Base-by-base conservation (phyloP, 2,329 filamentous ascomycete species). In the Beauveria brongniartii region DNA sequence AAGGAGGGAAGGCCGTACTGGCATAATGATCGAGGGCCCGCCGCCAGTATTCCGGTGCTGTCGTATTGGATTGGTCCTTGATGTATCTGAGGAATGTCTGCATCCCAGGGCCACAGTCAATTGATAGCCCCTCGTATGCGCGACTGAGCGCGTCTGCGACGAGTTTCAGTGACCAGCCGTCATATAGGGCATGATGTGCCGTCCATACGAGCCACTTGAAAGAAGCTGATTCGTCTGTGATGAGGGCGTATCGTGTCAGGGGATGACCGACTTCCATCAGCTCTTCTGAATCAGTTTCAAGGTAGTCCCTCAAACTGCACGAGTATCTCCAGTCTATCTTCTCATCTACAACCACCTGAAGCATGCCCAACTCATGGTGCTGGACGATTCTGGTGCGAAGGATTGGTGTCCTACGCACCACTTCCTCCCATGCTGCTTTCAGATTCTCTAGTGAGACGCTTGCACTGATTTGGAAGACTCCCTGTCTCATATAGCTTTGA, bases 101-200 rank as follows among this genome's bases (percentile, higher is more conserved):
- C 24, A 47, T 37, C 12, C 34, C 8, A 34, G 9, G 43, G 16
- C 43, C 7, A 37, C 16, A 9, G 7, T 22, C 2, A 28, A 50
- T 8, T 8, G 16, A 10, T 10, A 37, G 16, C n/a, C 43, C 43
- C 14, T 22, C 2, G 24, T 47, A 57, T 14, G 28, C 41, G 34
- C 18, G 20, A 4, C 20, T 5, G 1, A 47, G 3, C 3, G 41
- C 16, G 0, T 57, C 20, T 8, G 41, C 5, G 2, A 58, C 5
- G 3, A 51, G 44, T 3, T 12, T 5, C 16, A 58, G 10, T 44
- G 67, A 68, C 67, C 67, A 71, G 16, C 69, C 70, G 14, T 72
- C 71, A 5, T 71, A 73, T 1, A 71, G 62, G 6, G 69, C 68
- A 43, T 72, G 71, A 9, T 72, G 71, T 0, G 66, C 63, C 0